Percentiles rank a stretch among this genome's conserved stretches.
Evolutionary conservation across 2,329 filamentous ascomycete genomes (phyloP).

Genomic region (Fonsecaea erecta): DNA sequence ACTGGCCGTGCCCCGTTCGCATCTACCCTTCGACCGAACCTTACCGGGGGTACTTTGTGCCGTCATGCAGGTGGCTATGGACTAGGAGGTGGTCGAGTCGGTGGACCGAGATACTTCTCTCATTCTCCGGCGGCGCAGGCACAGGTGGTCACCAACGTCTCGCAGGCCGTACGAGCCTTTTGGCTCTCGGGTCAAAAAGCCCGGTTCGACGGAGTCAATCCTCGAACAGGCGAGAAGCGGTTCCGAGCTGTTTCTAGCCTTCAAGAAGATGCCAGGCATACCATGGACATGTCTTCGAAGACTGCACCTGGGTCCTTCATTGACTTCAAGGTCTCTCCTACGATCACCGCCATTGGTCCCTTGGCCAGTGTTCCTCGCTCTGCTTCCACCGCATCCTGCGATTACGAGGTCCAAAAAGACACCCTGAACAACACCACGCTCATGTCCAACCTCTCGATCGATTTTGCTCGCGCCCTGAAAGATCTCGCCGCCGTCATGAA

Average conservation of each 20-base stretch:
- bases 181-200: constrained; percentile 88
- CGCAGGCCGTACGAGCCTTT: constrained; percentile 87
- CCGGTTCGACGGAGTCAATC: constrained; percentile 78
- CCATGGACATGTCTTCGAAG: constrained; percentile 58
- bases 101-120: constrained; percentile 84
- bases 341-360: constrained; percentile 82
- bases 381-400: constrained; percentile 41
- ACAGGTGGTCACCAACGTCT: constrained; percentile 94
- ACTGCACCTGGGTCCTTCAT: constrained; percentile 76
- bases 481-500: constrained; percentile 79
- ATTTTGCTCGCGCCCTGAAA: constrained; percentile 85
- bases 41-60: constrained; percentile 84
- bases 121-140: constrained; percentile 83
- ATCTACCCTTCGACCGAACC: constrained; percentile 83
- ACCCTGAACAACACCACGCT: constrained; percentile 82
- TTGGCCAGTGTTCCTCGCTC: constrained; percentile 52
- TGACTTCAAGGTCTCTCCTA: constrained; percentile 87
- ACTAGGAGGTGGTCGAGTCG: constrained; percentile 68
- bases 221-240: constrained; percentile 71
- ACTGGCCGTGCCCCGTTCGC: constrained; percentile 83
- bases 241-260: constrained; percentile 77
- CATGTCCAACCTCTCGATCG: constrained; percentile 79
- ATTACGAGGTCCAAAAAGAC: constrained; percentile 52
- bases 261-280: constrained; percentile 73
- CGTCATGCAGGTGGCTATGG: constrained; percentile 90